Conservation (phyloP, 148 eudicot genomes). For the Rhododendron henanense region DNA sequence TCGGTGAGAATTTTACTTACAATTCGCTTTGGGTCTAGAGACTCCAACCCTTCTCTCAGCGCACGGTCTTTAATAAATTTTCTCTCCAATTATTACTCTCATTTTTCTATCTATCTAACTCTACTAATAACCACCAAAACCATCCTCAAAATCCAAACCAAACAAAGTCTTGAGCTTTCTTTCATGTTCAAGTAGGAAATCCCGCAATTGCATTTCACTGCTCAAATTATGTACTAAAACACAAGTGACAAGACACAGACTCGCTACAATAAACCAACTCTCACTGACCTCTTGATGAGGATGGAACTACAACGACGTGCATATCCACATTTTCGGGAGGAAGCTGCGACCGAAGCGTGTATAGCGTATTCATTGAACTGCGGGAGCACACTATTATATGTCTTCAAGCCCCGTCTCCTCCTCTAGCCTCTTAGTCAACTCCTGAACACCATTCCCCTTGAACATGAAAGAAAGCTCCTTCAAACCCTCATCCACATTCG, state of each 20-base stretch:
- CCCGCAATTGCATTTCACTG: background rate
- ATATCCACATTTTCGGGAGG: constrained; percentile 53
- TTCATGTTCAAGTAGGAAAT: constrained; percentile 24
- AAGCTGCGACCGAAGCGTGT: constrained; percentile 52
- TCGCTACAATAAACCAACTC: background rate
- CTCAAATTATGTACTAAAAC: background rate
- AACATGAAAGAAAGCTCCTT: constrained; percentile 37
- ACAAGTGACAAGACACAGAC: no score
- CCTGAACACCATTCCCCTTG: constrained; percentile 50
- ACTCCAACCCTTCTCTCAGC: no score
- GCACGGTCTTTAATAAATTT: no score
- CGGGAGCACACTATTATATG: constrained; percentile 45
- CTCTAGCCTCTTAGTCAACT: constrained; percentile 43
- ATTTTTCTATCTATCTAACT: no score
- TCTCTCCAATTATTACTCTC: no score
- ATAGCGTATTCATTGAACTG: constrained; percentile 53
- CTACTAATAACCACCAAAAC: no score
- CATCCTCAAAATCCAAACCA: no score
- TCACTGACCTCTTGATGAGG: constrained; percentile 31
- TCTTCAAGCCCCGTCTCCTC: constrained; percentile 50
- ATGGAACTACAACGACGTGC: constrained; percentile 54
- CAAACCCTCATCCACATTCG: constrained; percentile 24
- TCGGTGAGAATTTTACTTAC: no score
- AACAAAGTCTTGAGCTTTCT: background rate
- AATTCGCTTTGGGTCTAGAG: no score